These are phyloP conservation scores for Ceratocystis destructans DNA, from an alignment of 2,329 filamentous ascomycete species.

Conservation along the genomic window DNA sequence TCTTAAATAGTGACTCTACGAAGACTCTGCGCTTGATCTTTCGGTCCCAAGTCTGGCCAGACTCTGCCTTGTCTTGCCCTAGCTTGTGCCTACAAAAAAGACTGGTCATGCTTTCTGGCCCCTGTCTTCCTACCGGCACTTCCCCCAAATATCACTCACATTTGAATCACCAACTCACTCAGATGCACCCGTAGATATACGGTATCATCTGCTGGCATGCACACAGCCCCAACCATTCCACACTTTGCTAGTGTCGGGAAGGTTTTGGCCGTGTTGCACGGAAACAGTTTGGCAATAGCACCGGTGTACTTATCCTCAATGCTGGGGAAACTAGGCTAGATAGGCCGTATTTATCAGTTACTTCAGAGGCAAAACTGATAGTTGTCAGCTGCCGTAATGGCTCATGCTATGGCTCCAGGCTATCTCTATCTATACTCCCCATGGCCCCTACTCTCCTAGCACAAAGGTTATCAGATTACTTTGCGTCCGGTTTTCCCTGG, in stretches of 20 bases:
- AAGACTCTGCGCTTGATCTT: slow-evolving; percentile 32
- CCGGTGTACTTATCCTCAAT: slow-evolving; percentile 32
- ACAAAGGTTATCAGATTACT: not conserved
- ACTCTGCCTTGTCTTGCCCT: slow-evolving; percentile 16
- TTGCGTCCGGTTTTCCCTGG: slow-evolving; percentile 7
- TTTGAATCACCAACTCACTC: no score
- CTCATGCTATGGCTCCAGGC: slow-evolving; percentile 35
- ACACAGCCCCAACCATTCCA: slow-evolving; percentile 31
- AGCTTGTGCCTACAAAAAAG: slow-evolving; percentile 39
- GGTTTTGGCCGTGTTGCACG: slow-evolving; percentile 28
- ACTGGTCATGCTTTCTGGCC: slow-evolving; percentile 38
- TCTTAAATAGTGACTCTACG: slow-evolving; percentile 35
- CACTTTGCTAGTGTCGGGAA: slow-evolving; percentile 28
- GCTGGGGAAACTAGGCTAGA: slow-evolving; percentile 36
- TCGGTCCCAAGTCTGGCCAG: not conserved
- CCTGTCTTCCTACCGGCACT: slow-evolving; percentile 29
- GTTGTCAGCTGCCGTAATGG: slow-evolving; percentile 34
- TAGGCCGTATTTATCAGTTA: slow-evolving; percentile 33
- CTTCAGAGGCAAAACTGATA: slow-evolving; percentile 30
- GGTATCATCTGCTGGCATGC: slow-evolving; percentile 28
- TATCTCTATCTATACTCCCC: no score
- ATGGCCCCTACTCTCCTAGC: not conserved
- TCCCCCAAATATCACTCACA: slow-evolving; percentile 20
- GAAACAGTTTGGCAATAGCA: slow-evolving; percentile 30
- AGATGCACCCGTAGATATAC: no score